Conservation (phyloP, 805 yeast genomes). For the Zygosaccharomyces kombuchaensis region DNA sequence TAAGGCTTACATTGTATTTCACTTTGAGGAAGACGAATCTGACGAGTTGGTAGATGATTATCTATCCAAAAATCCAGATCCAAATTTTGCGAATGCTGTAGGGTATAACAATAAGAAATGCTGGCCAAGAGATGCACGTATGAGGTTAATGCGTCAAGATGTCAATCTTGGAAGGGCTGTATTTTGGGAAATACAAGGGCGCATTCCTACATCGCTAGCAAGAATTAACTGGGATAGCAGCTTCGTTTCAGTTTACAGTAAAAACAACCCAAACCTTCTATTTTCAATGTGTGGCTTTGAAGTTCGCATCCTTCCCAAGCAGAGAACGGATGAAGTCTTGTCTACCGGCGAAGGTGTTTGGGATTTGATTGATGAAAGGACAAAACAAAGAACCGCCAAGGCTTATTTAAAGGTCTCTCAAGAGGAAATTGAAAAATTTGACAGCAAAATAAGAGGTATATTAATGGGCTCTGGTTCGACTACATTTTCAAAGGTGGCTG, state of each 20-base stretch:
- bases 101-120: slow-evolving; percentile 86
- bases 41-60: slow-evolving; percentile 71
- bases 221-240: slow-evolving; percentile 74
- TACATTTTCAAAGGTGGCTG: slow-evolving; percentile 88
- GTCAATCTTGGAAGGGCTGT: slow-evolving; percentile 89
- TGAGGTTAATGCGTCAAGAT: slow-evolving; percentile 87
- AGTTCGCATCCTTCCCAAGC: slow-evolving; percentile 76
- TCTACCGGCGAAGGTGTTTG: slow-evolving; percentile 81
- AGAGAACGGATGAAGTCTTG: slow-evolving; percentile 49
- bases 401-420: slow-evolving; percentile 82
- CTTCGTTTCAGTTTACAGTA: slow-evolving; percentile 82
- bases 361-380: slow-evolving; percentile 67
- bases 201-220: slow-evolving; percentile 74
- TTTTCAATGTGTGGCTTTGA: slow-evolving; percentile 96
- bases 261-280: slow-evolving; percentile 81
- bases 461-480: slow-evolving; percentile 95
- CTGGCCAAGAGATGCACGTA: slow-evolving; percentile 92
- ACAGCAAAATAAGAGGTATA: slow-evolving; percentile 80
- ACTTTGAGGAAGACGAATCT: slow-evolving; percentile 69
- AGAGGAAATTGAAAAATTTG: slow-evolving; percentile 74
- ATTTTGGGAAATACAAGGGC: slow-evolving; percentile 80
- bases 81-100: slow-evolving; percentile 78
- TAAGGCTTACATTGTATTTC: slow-evolving; percentile 70
- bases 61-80: slow-evolving; percentile 84
- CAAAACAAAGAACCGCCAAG: slow-evolving; percentile 83